Evolutionary conservation across 2,329 filamentous ascomycete species (phyloP).

Genomic region (Aspergillus udagawae): DNA sequence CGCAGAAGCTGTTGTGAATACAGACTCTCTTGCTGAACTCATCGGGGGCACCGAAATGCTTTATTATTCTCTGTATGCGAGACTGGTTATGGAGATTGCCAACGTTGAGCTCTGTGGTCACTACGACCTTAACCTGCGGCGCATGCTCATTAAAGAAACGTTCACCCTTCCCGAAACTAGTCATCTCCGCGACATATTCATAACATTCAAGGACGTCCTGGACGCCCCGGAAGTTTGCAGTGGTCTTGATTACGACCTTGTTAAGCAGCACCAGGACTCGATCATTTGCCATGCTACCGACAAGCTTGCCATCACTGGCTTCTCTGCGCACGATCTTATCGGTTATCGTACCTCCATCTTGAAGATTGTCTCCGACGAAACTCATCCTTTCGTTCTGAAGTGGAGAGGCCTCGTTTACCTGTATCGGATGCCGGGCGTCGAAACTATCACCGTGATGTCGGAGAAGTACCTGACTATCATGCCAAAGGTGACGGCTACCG

Average conservation of each 20-base stretch:
- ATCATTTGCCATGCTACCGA: conserved; percentile 24
- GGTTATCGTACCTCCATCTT: conserved; percentile 28
- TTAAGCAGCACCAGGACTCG: conserved; percentile 26
- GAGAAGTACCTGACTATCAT: conserved; percentile 34
- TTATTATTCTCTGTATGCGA: conserved; percentile 35
- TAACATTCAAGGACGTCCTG: conserved; percentile 30
- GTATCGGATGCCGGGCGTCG: conserved; percentile 25
- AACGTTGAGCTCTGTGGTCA: conserved; percentile 32
- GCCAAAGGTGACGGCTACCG: conserved; percentile 11
- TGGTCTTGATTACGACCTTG: conserved; percentile 20
- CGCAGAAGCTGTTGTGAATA: conserved; percentile 26
- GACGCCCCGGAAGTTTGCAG: conserved; percentile 25
- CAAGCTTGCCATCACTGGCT: conserved; percentile 10
- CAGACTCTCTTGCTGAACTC: conserved; percentile 25
- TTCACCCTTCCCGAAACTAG: conserved; percentile 29
- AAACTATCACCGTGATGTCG: conserved; percentile 29
- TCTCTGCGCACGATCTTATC: conserved; percentile 21
- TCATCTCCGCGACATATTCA: conserved; percentile 33
- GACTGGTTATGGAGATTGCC: conserved; percentile 35
- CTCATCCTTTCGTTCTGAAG: conserved; percentile 22
- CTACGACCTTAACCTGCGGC: conserved; percentile 23
- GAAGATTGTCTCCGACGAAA: conserved; percentile 17
- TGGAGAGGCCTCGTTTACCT: conserved; percentile 29
- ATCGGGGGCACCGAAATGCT: conserved; percentile 34
- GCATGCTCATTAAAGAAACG: conserved; percentile 10